phyloP scores from a whole-genome alignment of 345 rosid genomes.

The Streptanthus diversifolius region DNA sequence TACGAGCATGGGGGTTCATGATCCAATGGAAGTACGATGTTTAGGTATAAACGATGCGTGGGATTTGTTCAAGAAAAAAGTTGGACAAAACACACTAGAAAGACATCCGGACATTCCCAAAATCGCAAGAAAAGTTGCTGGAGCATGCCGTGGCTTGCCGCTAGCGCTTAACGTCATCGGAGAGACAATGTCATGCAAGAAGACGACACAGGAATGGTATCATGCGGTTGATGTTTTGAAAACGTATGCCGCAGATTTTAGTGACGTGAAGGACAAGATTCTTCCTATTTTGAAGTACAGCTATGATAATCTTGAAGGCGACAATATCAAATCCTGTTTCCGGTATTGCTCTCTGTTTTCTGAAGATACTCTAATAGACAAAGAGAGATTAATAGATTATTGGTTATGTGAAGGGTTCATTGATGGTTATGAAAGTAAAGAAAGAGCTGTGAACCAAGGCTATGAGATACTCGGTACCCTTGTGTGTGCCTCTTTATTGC shows the following conservation, averaged over 20 bases:
- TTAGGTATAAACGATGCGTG: neutral
- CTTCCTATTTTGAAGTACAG: neutral
- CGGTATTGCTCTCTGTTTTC: conserved; percentile 1
- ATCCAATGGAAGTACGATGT: conserved; percentile 6
- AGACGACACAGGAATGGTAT: neutral
- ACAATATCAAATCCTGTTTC: neutral
- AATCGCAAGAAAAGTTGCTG: neutral
- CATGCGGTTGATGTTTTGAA: neutral
- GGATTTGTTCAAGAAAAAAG: neutral
- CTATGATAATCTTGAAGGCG: neutral
- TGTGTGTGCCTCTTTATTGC: neutral
- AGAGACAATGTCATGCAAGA: neutral
- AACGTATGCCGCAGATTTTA: neutral
- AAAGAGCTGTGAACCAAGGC: conserved; percentile 12
- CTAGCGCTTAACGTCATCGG: neutral
- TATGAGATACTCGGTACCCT: conserved; percentile 29
- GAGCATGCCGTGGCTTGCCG: conserved; percentile 1
- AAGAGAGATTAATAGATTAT: neutral
- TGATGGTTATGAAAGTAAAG: neutral
- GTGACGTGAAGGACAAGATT: neutral
- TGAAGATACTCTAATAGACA: neutral
- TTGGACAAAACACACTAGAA: neutral
- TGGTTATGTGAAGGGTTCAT: conserved; percentile 6
- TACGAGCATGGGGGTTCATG: conserved; percentile 12
- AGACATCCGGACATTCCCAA: neutral